Evolutionary conservation across 2,329 filamentous ascomycete genomes (phyloP).

Genomic region (Arthrinium phaeospermum): DNA sequence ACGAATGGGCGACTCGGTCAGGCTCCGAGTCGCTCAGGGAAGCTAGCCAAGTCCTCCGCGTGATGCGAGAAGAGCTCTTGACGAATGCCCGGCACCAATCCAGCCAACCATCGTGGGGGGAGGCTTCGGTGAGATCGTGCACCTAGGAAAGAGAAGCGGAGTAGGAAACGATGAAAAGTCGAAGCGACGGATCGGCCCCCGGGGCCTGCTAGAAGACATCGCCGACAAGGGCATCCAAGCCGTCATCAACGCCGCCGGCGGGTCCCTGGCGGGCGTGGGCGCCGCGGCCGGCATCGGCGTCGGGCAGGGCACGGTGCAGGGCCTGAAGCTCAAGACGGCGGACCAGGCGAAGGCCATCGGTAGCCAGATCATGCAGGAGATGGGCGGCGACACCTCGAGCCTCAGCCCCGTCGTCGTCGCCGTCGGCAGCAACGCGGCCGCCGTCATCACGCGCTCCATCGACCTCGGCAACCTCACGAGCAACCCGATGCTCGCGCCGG

Average conservation of each 20-base stretch:
- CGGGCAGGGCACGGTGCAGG: conserved; percentile 30
- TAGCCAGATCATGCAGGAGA: conserved; percentile 30
- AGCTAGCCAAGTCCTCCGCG: neutral
- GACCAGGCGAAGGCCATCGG: conserved; percentile 26
- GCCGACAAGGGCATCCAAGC: neutral
- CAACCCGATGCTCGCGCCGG: conserved; percentile 23
- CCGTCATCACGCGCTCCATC: conserved; percentile 35
- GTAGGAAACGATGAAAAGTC: too few species aligned
- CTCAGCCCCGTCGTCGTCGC: conserved; percentile 38
- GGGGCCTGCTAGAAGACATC: neutral
- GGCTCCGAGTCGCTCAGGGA: neutral
- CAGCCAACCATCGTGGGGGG: neutral
- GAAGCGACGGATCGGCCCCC: neutral
- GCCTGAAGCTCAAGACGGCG: conserved; percentile 29
- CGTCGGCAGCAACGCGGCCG: conserved; percentile 35
- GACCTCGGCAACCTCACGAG: conserved; percentile 26
- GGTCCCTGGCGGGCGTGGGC: conserved; percentile 22
- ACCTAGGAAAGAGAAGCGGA: neutral
- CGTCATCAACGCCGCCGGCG: conserved; percentile 15
- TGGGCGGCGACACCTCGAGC: conserved; percentile 34
- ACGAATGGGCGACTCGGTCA: neutral
- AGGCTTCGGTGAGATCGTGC: neutral
- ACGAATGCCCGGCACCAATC: neutral
- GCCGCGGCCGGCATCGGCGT: conserved; percentile 30
- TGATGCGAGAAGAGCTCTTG: neutral